Conservation (phyloP, 345 rosid genomes). For the Gossypium raimondii region DNA sequence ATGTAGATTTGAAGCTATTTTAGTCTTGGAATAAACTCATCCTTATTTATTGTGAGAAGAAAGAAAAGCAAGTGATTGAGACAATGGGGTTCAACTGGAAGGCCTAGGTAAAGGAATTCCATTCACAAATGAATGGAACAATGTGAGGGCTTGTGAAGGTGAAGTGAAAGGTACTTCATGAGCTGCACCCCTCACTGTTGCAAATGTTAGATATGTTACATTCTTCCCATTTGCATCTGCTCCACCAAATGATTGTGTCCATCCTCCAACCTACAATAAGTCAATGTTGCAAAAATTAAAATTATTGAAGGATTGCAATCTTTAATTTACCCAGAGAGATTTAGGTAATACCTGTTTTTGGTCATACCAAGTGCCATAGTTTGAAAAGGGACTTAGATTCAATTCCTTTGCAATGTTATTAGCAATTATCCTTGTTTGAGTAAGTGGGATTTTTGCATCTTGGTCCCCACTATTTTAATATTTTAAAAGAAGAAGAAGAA, state of each 20-base stretch:
- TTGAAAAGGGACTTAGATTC: conserved; percentile 21
- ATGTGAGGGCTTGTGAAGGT: conserved; percentile 12
- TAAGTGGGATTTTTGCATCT: conserved; percentile 19
- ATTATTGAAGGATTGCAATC: not conserved
- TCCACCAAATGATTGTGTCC: not conserved
- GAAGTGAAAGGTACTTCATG: conserved; percentile 17
- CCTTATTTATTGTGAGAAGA: not conserved
- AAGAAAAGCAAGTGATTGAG: not conserved
- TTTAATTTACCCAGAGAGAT: no score
- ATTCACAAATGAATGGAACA: not conserved
- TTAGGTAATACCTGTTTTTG: conserved; percentile 17
- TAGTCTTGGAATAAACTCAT: not conserved
- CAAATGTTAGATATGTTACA: not conserved
- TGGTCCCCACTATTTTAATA: conserved; percentile 33
- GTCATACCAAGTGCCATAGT: conserved; percentile 28
- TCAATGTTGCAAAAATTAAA: not conserved
- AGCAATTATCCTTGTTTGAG: conserved; percentile 29
- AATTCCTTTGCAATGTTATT: conserved; percentile 31
- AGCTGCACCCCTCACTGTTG: conserved; percentile 6
- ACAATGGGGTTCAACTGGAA: not conserved
- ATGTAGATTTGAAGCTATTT: no score
- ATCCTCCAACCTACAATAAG: not conserved
- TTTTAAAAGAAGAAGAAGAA: not conserved
- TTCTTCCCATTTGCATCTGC: not conserved
- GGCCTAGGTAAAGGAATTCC: not conserved